Evolutionary conservation across 2,329 filamentous ascomycete genomes (phyloP).

Genomic region (Ceratocystis papillata): DNA sequence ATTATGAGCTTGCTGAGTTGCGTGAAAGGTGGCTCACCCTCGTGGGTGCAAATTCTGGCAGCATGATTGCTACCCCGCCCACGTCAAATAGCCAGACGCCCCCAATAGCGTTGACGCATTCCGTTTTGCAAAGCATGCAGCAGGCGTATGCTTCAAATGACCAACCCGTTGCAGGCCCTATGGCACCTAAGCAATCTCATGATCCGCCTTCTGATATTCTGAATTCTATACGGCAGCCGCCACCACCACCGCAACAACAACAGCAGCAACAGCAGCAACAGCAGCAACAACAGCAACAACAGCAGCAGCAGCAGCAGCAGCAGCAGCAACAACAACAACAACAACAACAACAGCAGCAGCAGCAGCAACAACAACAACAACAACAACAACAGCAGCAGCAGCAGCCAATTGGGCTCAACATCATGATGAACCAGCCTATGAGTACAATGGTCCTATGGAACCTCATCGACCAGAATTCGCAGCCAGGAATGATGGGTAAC

Average conservation of each 20-base stretch:
- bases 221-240: background rate
- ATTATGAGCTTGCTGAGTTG: constrained; percentile 38
- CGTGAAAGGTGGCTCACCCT: constrained; percentile 43
- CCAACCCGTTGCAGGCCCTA: background rate
- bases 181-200: background rate
- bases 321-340: background rate
- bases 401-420: constrained; percentile 16
- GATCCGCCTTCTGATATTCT: background rate
- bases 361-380: background rate
- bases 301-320: background rate
- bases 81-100: background rate
- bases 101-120: background rate
- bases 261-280: background rate
- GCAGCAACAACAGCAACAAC: background rate
- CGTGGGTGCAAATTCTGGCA: constrained; percentile 30
- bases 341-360: background rate
- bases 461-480: constrained; percentile 20
- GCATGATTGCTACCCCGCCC: background rate
- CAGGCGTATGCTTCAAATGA: background rate
- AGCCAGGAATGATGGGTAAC: constrained; percentile 7
- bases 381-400: background rate
- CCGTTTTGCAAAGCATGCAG: constrained; percentile 2
- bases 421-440: constrained; percentile 22
- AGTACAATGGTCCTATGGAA: constrained; percentile 21
- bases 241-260: background rate